phyloP scores from a whole-genome alignment of 148 eudicot species.

The Heliosperma pusillum region DNA sequence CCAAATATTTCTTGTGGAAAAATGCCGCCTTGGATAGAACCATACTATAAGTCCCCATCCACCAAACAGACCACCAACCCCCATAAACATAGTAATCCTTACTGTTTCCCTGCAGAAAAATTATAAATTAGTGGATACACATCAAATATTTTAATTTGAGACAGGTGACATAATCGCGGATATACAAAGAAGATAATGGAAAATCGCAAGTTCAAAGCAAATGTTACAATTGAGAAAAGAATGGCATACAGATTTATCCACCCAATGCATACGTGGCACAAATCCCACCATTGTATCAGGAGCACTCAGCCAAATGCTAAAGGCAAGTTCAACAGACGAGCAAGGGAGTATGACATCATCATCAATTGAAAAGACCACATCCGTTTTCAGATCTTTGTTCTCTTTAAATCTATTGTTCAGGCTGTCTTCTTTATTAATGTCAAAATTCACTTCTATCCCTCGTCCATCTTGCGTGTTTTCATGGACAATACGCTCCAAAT shows the following conservation, averaged over 20 bases:
- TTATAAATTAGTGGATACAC: not conserved
- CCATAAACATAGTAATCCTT: conserved; percentile 48
- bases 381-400: conserved; percentile 56
- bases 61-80: conserved; percentile 99
- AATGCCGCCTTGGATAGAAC: conserved; percentile 90
- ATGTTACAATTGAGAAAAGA: not conserved
- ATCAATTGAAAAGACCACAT: conserved; percentile 82
- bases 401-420: conserved; percentile 88
- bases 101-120: conserved; percentile 41
- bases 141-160: not conserved
- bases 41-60: conserved; percentile 90
- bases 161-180: not conserved
- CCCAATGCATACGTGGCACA: conserved; percentile 89
- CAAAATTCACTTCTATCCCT: conserved; percentile 64
- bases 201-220: not conserved
- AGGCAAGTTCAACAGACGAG: conserved; percentile 74
- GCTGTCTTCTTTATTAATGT: conserved; percentile 81
- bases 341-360: conserved; percentile 88
- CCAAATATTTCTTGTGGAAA: conserved; percentile 81
- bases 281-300: conserved; percentile 88
- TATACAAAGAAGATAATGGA: not conserved
- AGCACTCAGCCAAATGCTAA: conserved; percentile 73
- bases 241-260: conserved; percentile 55
- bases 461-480: conserved; percentile 41
- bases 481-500: conserved; percentile 39